A percentile compares a stretch with the other conserved stretches of the same genome.
Evolutionary conservation across 2,329 filamentous ascomycete genomes (phyloP).

Genomic region (Fusarium newnesense): DNA sequence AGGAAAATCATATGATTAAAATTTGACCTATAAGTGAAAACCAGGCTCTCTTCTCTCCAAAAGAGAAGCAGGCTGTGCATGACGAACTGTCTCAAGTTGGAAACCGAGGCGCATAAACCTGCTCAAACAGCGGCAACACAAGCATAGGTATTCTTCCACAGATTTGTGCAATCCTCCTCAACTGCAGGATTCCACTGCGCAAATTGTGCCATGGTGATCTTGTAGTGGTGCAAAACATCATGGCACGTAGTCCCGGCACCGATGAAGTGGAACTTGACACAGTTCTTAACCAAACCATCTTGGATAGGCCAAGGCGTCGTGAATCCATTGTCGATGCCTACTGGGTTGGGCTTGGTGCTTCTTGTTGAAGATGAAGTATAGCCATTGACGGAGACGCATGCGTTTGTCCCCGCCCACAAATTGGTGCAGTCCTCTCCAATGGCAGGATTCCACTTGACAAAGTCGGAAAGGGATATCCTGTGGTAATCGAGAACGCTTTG

Average conservation of each 20-base stretch:
- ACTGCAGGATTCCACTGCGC: conserved; percentile 7
- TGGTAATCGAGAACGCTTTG: not conserved
- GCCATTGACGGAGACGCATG: not conserved
- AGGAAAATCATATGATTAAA: too few species aligned
- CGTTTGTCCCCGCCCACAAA: not conserved
- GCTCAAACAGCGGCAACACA: not conserved
- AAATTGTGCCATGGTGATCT: conserved; percentile 4
- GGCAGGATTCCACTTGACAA: conserved; percentile 6
- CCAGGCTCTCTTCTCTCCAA: fast-evolving
- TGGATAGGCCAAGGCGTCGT: not conserved
- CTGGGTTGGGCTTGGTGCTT: not conserved
- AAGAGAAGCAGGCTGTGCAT: too few species aligned
- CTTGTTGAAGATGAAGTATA: not conserved
- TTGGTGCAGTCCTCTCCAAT: not conserved
- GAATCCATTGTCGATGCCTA: not conserved
- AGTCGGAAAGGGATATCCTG: conserved; percentile 1
- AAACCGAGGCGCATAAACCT: too few species aligned
- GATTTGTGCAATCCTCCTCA: not conserved
- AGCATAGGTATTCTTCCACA: not conserved
- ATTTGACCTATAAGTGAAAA: too few species aligned
- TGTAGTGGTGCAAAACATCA: not conserved
- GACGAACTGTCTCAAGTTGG: too few species aligned
- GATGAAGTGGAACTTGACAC: conserved; percentile 6
- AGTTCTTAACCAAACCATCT: conserved; percentile 6
- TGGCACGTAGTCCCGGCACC: not conserved